These are phyloP conservation scores for Ceriops tagal DNA, from an alignment of 345 rosid species.

Conservation along the genomic window DNA sequence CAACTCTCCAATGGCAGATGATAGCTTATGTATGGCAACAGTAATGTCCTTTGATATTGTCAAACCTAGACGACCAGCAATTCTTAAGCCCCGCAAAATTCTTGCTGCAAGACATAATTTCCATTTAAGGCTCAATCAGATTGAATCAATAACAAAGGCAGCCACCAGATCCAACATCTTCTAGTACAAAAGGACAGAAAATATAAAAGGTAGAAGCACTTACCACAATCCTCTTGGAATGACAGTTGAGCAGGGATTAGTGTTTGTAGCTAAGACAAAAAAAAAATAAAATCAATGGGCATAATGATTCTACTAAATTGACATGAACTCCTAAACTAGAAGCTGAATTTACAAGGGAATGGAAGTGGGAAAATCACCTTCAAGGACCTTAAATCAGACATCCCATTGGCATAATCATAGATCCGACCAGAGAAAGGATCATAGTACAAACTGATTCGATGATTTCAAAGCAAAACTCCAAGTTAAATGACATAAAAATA, in stretches of 20 bases:
- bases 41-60: constrained; percentile 61
- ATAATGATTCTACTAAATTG: constrained; percentile 11
- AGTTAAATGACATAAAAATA: constrained; percentile 14
- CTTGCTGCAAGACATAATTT: constrained; percentile 54
- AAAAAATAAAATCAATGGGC: constrained; percentile 12
- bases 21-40: constrained; percentile 55
- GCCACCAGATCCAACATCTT: constrained; percentile 12
- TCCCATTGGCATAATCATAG: constrained; percentile 71
- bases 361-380: constrained; percentile 46
- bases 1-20: constrained; percentile 51
- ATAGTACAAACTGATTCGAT: constrained; percentile 52
- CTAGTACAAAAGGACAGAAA: constrained; percentile 7
- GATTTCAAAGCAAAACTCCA: constrained; percentile 14
- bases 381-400: constrained; percentile 62
- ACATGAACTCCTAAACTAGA: constrained; percentile 7
- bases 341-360: constrained; percentile 9
- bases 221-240: constrained; percentile 87
- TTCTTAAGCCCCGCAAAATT: constrained; percentile 83
- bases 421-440: constrained; percentile 61
- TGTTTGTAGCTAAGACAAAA: constrained; percentile 60
- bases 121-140: constrained; percentile 13
- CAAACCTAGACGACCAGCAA: constrained; percentile 81
- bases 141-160: constrained; percentile 12
- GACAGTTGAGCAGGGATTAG: constrained; percentile 70
- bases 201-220: constrained; percentile 28